phyloP scores from a whole-genome alignment of 352 stramenopile species.

The Globisporangium acanthophoron region DNA sequence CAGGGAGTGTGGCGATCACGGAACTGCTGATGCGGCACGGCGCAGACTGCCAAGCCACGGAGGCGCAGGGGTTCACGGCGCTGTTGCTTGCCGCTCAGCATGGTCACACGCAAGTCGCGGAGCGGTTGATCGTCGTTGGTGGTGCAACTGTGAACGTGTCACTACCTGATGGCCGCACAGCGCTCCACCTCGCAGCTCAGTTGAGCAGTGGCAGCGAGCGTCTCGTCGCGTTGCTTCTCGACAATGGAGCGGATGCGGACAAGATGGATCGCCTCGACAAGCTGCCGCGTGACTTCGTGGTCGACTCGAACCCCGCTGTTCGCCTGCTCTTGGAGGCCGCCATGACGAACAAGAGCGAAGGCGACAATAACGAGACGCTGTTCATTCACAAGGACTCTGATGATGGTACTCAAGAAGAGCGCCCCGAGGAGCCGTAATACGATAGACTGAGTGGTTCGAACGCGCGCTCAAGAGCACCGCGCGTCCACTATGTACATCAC shows the following conservation, averaged over 20 bases:
- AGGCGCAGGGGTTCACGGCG: constrained; percentile 1
- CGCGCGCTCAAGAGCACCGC: too few species aligned
- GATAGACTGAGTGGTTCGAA: too few species aligned
- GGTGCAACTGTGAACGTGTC: neutral
- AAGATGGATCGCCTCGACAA: neutral
- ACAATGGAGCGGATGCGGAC: neutral
- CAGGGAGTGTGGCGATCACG: neutral
- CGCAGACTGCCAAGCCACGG: neutral
- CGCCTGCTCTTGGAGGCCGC: neutral
- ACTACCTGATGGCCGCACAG: constrained; percentile 1
- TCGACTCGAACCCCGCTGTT: neutral
- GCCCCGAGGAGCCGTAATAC: too few species aligned
- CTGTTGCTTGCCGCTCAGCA: constrained; percentile 4
- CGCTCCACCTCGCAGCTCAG: constrained; percentile 2
- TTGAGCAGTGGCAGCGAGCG: neutral
- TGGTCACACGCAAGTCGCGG: neutral
- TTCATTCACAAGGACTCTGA: too few species aligned
- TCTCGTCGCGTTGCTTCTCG: neutral
- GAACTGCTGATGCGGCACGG: neutral
- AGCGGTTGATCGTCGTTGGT: neutral
- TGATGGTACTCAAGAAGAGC: too few species aligned
- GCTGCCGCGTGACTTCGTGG: neutral
- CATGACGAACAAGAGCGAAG: neutral
- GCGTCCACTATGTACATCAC: too few species aligned
- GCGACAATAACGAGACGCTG: neutral